Base-by-base conservation (phyloP, 805 yeast species). In the Saturnispora ahearnii region DNA sequence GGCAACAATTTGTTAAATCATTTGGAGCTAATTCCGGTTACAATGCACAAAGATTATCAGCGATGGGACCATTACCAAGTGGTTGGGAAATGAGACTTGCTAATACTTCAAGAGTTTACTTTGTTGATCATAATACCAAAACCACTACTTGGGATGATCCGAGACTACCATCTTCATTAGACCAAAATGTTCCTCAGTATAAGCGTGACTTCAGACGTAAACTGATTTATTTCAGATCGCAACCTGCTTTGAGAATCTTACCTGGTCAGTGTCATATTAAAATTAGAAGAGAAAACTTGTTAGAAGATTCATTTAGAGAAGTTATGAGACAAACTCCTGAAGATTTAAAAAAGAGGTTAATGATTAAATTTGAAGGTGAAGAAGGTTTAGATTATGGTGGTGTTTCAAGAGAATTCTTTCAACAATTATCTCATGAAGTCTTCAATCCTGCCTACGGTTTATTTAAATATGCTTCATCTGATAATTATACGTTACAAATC, bases 41-140 rank as follows among this genome's bases (percentile, higher is more conserved):
- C 58, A 96, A 90, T 71, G 98, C 93, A 61, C 99, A 93, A 72
- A 96, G 98, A 30, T 96, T 93, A 11, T 85, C 96, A 41, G 98
- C 95, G 64, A 76, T 93, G 67, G 99, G 99, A 15, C 99, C 99
- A 48, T 74, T 93, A 63, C 99, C 99, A 44, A 81, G 91, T 49
- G 99, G 99, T 49, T 93, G 99, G 99, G 99, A 93, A 73, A 93
- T 93, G 99, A 85, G 99, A 70, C 78, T 93, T 63, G 95, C 99
- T 41, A 93, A 93, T 68, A 93, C 99, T 1, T 97, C 99, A 9
- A 81, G 99, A 67, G 99, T 93, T 22, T 93, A 93, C 68, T 93
- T 93, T 67, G 99, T 93, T 57, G 99, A 93, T 68, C 99, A 93
- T 73, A 93, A 93, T 70, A 93, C 99, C 31, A 93, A 93, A 72